These are phyloP conservation scores for Aurinia saxatilis DNA, from an alignment of 345 rosid genomes.

Conservation along the genomic window DNA sequence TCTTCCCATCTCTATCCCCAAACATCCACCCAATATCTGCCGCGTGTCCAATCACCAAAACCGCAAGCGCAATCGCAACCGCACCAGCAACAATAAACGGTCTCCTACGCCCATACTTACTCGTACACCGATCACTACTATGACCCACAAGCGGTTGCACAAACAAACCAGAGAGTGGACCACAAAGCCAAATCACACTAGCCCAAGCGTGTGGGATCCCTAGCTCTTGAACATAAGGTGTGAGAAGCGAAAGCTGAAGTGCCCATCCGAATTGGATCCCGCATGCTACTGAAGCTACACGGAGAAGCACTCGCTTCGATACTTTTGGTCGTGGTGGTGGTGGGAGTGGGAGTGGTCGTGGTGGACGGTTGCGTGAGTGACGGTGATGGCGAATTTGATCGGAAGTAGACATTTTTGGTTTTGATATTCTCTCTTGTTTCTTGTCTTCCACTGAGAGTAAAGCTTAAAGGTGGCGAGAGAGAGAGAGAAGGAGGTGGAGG, in stretches of 20 bases:
- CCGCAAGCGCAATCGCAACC: conserved; percentile 45
- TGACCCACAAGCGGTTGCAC: conserved; percentile 94
- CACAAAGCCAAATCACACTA: conserved; percentile 94
- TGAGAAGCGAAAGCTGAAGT: conserved; percentile 82
- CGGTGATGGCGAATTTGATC: conserved; percentile 34
- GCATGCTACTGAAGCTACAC: conserved; percentile 84
- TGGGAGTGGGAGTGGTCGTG: conserved; percentile 18
- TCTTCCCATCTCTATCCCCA: conserved; percentile 51
- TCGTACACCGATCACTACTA: conserved; percentile 80
- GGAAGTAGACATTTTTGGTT: conserved; percentile 20
- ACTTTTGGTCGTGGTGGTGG: conserved; percentile 33
- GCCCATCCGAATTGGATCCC: conserved; percentile 99
- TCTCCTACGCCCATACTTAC: conserved; percentile 85
- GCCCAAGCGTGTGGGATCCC: conserved; percentile 98
- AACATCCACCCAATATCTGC: conserved; percentile 88
- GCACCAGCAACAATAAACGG: conserved; percentile 76
- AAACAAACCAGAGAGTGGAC: conserved; percentile 83
- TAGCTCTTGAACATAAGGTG: conserved; percentile 95
- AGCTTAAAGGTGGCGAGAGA: conserved; percentile 15
- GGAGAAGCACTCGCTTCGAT: conserved; percentile 57
- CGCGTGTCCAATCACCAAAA: conserved; percentile 65
- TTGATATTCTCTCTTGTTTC: neutral
- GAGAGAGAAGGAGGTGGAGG: neutral
- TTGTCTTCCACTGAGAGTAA: conserved; percentile 5
- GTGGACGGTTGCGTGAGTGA: conserved; percentile 19